These are phyloP conservation scores for Nakazawaea pomicola DNA, from an alignment of 805 yeast species.

Conservation along the genomic window DNA sequence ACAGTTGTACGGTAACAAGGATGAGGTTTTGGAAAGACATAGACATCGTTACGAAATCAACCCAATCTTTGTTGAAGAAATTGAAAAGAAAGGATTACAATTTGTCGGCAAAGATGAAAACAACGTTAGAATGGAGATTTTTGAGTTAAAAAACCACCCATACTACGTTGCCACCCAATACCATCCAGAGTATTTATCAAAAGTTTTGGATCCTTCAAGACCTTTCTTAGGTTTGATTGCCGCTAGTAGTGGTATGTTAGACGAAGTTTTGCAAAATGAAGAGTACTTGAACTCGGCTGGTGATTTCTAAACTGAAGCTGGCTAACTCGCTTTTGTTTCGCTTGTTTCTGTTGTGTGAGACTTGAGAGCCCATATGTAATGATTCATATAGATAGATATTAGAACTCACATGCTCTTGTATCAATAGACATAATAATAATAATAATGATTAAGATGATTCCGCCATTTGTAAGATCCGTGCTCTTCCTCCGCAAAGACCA, in stretches of 20 bases:
- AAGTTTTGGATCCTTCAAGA: slow-evolving; percentile 93
- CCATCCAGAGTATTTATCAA: slow-evolving; percentile 96
- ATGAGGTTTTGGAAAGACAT: slow-evolving; percentile 83
- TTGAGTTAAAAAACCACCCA: slow-evolving; percentile 83
- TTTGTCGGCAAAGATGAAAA: slow-evolving; percentile 94
- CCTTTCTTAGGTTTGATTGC: slow-evolving; percentile 97
- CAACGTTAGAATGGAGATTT: slow-evolving; percentile 88
- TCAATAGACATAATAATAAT: too few relatives aligned
- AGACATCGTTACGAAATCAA: slow-evolving; percentile 98
- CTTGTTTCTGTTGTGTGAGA: background rate
- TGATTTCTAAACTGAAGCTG: slow-evolving; percentile 22
- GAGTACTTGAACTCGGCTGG: slow-evolving; percentile 25
- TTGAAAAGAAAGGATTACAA: slow-evolving; percentile 75
- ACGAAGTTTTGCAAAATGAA: slow-evolving; percentile 47
- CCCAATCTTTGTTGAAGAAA: slow-evolving; percentile 66
- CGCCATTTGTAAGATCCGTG: too few relatives aligned
- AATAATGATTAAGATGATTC: too few relatives aligned
- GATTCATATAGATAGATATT: too few relatives aligned
- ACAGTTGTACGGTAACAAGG: slow-evolving; percentile 70
- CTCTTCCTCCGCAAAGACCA: too few relatives aligned
- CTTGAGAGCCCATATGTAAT: too few relatives aligned
- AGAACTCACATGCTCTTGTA: too few relatives aligned
- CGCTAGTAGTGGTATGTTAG: slow-evolving; percentile 82
- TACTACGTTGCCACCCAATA: slow-evolving; percentile 94
- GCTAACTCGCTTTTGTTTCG: background rate